Evolutionary conservation across 2,329 filamentous ascomycete species (phyloP), one percentile per base, ranked within the genome.

Genomic region (Trichoderma semiorbis): DNA sequence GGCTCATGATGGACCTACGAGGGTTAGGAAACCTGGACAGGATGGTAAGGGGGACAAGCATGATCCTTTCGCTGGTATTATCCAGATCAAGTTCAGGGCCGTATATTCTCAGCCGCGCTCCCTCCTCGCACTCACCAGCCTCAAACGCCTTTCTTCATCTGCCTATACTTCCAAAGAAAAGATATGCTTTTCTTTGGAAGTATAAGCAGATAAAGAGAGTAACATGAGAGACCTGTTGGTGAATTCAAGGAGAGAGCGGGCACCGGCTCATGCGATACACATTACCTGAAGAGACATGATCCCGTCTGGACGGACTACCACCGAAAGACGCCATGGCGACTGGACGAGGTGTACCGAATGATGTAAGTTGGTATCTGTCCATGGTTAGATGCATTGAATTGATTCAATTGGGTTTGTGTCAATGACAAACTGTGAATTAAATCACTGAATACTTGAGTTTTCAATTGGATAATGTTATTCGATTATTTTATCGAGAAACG

Each of bases 31-130:
- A 60, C 53, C 32, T 63, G 57, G 24, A 34, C 16, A 36, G 69
- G 32, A 77, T 78, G 78, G 76, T 75, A 78, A 77, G 80, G 80
- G 78, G 81, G 84, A 83, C 85, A 85, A 88, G 93, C 93, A 97
- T 97, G 94, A 96, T 97, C 92, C 94, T 97, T 96, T 94, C 94
- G 94, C 94, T 94, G 92, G 93, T 93, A 96, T 96, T 95, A 95
- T 95, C 93, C 92, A 93, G 93, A 95, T 95, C 93, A 95, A 95
- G 93, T 95, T 94, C 76, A 85, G 86, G 86, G 91, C 93, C 93
- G 93, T 96, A 92, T 96, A 90, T 90, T 96, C 92, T 95, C 91
- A 93, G 81, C 82, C 79, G 79, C 80, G 73, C 72, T 73, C 78
- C 72, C 76, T 73, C 55, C 10, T 70, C 70, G 47, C 18, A 18